Evolutionary conservation across 2,329 filamentous ascomycete species (phyloP).

Genomic region (Colletotrichum lindemuthianum): DNA sequence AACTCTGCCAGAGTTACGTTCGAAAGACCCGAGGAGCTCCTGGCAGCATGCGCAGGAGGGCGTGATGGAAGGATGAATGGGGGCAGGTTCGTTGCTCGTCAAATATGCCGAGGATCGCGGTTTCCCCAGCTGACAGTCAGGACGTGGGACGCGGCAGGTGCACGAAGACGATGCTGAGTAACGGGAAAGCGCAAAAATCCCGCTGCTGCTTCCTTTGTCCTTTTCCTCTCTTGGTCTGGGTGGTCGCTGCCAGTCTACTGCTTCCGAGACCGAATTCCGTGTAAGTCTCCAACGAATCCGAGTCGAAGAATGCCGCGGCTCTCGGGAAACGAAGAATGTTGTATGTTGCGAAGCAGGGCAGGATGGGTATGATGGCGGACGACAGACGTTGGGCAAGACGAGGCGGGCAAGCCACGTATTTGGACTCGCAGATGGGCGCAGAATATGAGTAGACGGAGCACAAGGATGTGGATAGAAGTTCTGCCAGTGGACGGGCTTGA

Average conservation of each 20-base stretch:
- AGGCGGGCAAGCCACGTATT: too few species aligned
- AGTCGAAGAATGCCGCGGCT: constrained; percentile 6
- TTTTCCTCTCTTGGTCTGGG: neutral
- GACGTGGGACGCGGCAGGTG: constrained; percentile 6
- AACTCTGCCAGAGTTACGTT: too few species aligned
- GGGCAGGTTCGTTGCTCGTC: too few species aligned
- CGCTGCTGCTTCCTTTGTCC: neutral
- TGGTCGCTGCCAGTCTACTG: neutral
- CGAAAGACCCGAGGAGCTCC: too few species aligned
- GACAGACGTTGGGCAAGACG: too few species aligned
- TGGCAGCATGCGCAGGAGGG: too few species aligned
- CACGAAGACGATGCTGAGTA: constrained; percentile 20
- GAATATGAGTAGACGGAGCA: neutral
- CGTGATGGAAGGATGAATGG: too few species aligned
- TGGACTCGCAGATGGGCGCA: too few species aligned
- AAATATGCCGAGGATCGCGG: too few species aligned
- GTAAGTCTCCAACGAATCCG: neutral
- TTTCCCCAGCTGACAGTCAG: too few species aligned
- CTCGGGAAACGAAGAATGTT: neutral
- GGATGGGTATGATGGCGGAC: neutral
- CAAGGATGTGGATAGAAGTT: constrained; percentile 6
- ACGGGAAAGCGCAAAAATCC: constrained; percentile 8
- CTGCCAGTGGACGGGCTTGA: constrained; percentile 19
- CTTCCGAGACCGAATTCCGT: too few species aligned
- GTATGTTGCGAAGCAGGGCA: neutral